Evolutionary conservation across 371 early-diverging fungal genomes (phyloP), one percentile per base, ranked within the genome.

Genomic region (Globomyces sp.): DNA sequence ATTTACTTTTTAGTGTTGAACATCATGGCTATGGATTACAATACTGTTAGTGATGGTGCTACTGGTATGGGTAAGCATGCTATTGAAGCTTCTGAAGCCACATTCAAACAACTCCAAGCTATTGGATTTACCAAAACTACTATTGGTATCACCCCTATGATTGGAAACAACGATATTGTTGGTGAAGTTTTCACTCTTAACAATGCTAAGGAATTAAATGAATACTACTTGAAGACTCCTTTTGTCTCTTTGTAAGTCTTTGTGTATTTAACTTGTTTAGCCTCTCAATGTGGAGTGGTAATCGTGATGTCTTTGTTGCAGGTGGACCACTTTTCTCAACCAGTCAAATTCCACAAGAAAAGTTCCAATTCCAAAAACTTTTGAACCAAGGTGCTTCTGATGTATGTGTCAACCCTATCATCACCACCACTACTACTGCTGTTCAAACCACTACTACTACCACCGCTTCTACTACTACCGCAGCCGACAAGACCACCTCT

Each of bases 111-210:
- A 13, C 57, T 69, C 43, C 4, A 67, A 9, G 8, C 11, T 2
- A 40, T 68, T 36, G 70, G 68, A n/a, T 46, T 63, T 46, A 13
- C 60, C 50, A 51, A 63, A 43, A 64, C 76, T 53, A 8, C 4
- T 6, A 39, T 55, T 6, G 77, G 75, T 44, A 58, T 79, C 42
- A 69, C 70, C 10, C 77, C 79, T 34, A 79, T 79, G 79, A 79
- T 79, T 49, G 79, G 79, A 2, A 47, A 58, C 13, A 79, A 79
- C 64, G 79, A 79, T 48, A 69, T 67, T 5, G 48, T 24, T 9
- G 65, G 60, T n/a, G 76, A 75, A 49, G 53, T 75, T 39, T 76
- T 79, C 64, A 37, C 68, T 0, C 49, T 70, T 3, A 71, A 52
- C 41, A 70, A 79, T 45, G 78, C 73, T 42, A 44, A 48, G 36